Percentiles rank a stretch among this genome's conserved stretches.
Evolutionary conservation across 2,329 filamentous ascomycete genomes (phyloP).

Genomic region (Diplodia scrobiculata): DNA sequence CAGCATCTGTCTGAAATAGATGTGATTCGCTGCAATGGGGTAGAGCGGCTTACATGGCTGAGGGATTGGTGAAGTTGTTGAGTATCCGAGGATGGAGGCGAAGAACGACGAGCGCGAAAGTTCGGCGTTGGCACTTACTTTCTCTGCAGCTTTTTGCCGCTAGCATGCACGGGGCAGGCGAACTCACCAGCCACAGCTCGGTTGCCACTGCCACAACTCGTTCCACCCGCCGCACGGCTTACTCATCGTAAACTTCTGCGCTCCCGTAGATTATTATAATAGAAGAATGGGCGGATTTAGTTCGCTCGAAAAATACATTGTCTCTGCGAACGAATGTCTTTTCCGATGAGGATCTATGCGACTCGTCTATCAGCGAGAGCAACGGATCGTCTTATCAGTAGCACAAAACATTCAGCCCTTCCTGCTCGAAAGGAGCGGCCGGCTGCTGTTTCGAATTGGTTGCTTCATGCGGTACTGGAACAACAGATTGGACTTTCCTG

Average conservation of each 20-base stretch:
- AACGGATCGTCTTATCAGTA: neutral
- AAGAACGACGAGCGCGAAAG: neutral
- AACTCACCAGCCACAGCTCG: slow-evolving; percentile 1
- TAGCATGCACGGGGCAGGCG: slow-evolving; percentile 1
- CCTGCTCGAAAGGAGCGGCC: neutral
- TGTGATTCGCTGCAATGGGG: neutral
- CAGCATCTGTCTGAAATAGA: neutral
- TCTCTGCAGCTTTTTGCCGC: slow-evolving; percentile 4
- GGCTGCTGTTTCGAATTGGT: neutral
- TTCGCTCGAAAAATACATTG: too few relatives aligned
- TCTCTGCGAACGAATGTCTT: too few relatives aligned
- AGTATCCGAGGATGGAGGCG: neutral
- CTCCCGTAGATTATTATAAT: too few relatives aligned
- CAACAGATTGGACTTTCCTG: neutral
- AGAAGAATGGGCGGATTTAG: too few relatives aligned
- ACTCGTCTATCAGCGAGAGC: too few relatives aligned
- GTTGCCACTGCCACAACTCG: neutral
- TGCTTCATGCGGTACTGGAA: neutral
- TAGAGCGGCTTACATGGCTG: neutral
- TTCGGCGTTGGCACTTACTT: neutral
- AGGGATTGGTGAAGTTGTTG: neutral
- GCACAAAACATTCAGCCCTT: neutral
- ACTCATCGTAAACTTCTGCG: too few relatives aligned
- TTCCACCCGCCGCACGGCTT: neutral
- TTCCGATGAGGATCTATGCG: too few relatives aligned